A percentile compares a stretch with the other conserved stretches of the same genome.
phyloP scores from a whole-genome alignment of 176 grass and related monocot species.

The Triticum aestivum region IWGSC_CS_RefSeq_v2.1 NC_057806.1:597370905-597371404 shows the following conservation, averaged over 20 bases:
- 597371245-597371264: constrained; percentile 32
- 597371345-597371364: constrained; percentile 65
- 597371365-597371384: constrained; percentile 82
- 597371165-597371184: background rate
- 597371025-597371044: background rate
- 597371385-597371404: constrained; percentile 84
- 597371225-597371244: background rate
- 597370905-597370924: background rate
- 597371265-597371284: constrained; percentile 89
- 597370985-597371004: background rate
- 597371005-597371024: background rate
- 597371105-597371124: background rate
- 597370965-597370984: background rate
- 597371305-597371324: constrained; percentile 70
- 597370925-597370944: background rate
- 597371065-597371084: background rate
- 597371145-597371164: background rate
- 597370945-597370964: background rate
- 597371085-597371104: background rate
- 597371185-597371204: constrained; percentile 20
- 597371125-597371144: background rate
- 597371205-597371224: constrained; percentile 21
- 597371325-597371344: constrained; percentile 83
- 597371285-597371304: constrained; percentile 85
- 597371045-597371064: background rate